These are phyloP conservation scores for Globisporangium solare DNA, from an alignment of 352 stramenopile genomes.

Conservation along the genomic window DNA sequence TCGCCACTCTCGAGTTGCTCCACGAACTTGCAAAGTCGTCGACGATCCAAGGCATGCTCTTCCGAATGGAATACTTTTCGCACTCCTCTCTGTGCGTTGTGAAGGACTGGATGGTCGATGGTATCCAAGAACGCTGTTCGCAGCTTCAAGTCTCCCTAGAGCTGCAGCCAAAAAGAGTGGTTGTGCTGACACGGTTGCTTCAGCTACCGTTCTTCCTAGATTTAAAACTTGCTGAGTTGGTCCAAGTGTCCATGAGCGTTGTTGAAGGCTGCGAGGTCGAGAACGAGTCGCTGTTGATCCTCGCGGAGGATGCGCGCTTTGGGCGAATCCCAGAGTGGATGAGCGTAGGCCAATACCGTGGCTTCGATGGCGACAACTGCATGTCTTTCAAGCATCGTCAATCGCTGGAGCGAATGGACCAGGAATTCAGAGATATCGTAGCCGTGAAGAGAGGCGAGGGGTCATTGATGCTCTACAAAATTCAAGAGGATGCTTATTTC, in stretches of 20 bases:
- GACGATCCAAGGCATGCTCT: slow-evolving; percentile 8
- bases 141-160: slow-evolving; percentile 11
- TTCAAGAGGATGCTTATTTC: slow-evolving; percentile 9
- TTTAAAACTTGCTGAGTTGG: slow-evolving; percentile 18
- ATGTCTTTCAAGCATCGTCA: background rate
- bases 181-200: slow-evolving; percentile 19
- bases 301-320: slow-evolving; percentile 9
- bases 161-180: slow-evolving; percentile 13
- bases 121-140: background rate
- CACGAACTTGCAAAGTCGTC: slow-evolving; percentile 11
- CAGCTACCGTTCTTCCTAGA: slow-evolving; percentile 29
- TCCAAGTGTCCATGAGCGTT: slow-evolving; percentile 26
- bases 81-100: slow-evolving; percentile 6
- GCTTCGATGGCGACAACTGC: background rate
- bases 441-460: background rate
- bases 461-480: slow-evolving; percentile 15
- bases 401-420: slow-evolving; percentile 3
- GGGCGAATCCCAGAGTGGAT: slow-evolving; percentile 8
- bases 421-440: slow-evolving; percentile 6
- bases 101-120: background rate
- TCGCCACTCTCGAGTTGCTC: slow-evolving; percentile 20
- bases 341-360: background rate
- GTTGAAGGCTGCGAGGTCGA: slow-evolving; percentile 11
- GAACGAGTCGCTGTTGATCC: slow-evolving; percentile 14
- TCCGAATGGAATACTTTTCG: slow-evolving; percentile 9